A percentile compares a stretch with the other conserved stretches of the same genome.
phyloP scores from a whole-genome alignment of 2,329 filamentous ascomycete species.

The Parafenestella ontariensis region DNA sequence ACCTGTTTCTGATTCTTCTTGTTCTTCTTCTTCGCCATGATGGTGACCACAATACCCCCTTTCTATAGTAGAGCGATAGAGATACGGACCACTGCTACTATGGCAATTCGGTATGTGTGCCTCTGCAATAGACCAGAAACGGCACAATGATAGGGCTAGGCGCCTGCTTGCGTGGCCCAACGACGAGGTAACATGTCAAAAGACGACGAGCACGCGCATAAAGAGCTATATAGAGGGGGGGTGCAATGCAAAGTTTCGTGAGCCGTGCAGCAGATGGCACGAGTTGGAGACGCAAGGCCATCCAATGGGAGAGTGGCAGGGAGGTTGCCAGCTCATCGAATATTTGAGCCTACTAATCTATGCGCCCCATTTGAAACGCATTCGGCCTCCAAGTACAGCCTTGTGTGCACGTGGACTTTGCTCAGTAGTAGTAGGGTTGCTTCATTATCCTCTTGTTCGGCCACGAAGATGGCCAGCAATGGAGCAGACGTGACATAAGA shows the following conservation, averaged over 20 bases:
- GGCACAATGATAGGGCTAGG: conserved; percentile 33
- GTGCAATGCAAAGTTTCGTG: conserved; percentile 32
- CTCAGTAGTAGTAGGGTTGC: conserved; percentile 19
- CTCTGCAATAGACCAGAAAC: conserved; percentile 25
- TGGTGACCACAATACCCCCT: conserved; percentile 26
- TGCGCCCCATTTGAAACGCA: conserved; percentile 39
- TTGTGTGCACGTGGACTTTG: conserved; percentile 32
- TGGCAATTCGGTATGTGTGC: conserved; percentile 24
- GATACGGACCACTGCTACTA: conserved; percentile 14
- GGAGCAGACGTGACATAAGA: conserved; percentile 17
- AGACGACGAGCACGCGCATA: conserved; percentile 41
- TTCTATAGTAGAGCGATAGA: conserved; percentile 28
- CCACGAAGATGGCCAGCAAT: conserved; percentile 23
- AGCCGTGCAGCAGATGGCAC: conserved; percentile 41
- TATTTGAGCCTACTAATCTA: conserved; percentile 41
- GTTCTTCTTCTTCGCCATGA: conserved; percentile 44
- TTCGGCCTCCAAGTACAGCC: conserved; percentile 32
- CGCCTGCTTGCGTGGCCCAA: conserved; percentile 49
- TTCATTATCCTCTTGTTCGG: conserved; percentile 20
- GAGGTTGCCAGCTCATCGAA: conserved; percentile 41
- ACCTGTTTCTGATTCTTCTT: conserved; percentile 41
- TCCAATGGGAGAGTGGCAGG: conserved; percentile 42
- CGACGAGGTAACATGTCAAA: conserved; percentile 39
- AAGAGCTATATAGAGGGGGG: conserved; percentile 45
- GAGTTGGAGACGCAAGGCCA: conserved; percentile 29